These are phyloP conservation scores for Pseudodiploospora longispora DNA, from an alignment of 2,329 filamentous ascomycete species.

Conservation along the genomic window DNA sequence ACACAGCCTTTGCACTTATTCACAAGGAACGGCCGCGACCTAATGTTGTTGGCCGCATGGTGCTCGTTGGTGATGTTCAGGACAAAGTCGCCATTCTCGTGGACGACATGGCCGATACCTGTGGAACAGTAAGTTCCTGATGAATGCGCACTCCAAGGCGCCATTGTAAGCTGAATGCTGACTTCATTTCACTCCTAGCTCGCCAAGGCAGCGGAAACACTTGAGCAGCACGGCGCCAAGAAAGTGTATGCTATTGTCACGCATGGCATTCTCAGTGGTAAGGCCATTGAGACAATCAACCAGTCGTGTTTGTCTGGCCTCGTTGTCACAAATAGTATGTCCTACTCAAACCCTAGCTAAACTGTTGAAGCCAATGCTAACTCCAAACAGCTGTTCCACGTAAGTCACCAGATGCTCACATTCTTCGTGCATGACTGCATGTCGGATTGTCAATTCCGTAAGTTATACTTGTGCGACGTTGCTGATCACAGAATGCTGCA, in stretches of 20 bases:
- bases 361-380: background rate
- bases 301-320: constrained; percentile 66
- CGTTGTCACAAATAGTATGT: constrained; percentile 75
- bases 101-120: constrained; percentile 97
- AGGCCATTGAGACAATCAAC: constrained; percentile 81
- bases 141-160: background rate
- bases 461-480: too few relatives aligned
- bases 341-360: background rate
- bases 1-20: constrained; percentile 93
- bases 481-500: background rate
- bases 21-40: constrained; percentile 86
- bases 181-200: constrained; percentile 23
- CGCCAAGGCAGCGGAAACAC: constrained; percentile 78
- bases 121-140: constrained; percentile 52
- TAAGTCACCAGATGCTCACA: constrained; percentile 10
- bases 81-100: constrained; percentile 93
- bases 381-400: constrained; percentile 24
- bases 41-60: constrained; percentile 88
- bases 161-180: background rate
- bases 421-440: too few relatives aligned
- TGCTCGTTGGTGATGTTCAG: constrained; percentile 84
- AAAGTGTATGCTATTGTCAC: constrained; percentile 93
- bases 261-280: constrained; percentile 83
- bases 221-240: constrained; percentile 78
- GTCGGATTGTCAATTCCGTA: too few relatives aligned